These are phyloP conservation scores for Mortierella sp. DNA, from an alignment of 371 early-diverging fungal genomes.

Conservation along the genomic window DNA sequence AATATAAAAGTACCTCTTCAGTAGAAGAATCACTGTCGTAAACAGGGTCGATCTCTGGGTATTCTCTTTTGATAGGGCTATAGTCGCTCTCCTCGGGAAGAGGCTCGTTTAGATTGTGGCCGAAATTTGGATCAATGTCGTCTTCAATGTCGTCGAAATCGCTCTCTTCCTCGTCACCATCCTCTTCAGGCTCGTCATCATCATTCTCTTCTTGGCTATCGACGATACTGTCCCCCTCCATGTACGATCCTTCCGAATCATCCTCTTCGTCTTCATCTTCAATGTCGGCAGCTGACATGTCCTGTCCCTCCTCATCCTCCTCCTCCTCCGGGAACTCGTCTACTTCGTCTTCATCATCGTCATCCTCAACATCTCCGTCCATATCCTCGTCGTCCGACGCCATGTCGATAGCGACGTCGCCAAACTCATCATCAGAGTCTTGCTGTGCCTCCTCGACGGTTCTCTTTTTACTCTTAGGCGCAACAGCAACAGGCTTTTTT, in stretches of 20 bases:
- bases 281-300: constrained; percentile 49
- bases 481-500: constrained; percentile 17
- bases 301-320: constrained; percentile 46
- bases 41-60: constrained; percentile 90
- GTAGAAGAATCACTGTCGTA: constrained; percentile 94
- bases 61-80: constrained; percentile 58
- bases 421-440: constrained; percentile 56
- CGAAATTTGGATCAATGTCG: constrained; percentile 51
- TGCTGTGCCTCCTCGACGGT: constrained; percentile 36
- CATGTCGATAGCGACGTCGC: constrained; percentile 65
- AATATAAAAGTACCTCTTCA: constrained; percentile 75
- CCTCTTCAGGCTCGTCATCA: constrained; percentile 24
- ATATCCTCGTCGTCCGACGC: constrained; percentile 66
- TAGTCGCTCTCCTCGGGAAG: constrained; percentile 43
- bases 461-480: constrained; percentile 50
- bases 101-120: constrained; percentile 48
- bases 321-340: constrained; percentile 41
- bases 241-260: constrained; percentile 41
- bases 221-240: constrained; percentile 51
- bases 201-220: constrained; percentile 58
- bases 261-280: constrained; percentile 53
- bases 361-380: constrained; percentile 63
- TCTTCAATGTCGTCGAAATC: constrained; percentile 57
- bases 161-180: constrained; percentile 43
- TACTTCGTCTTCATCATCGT: constrained; percentile 57